A percentile compares a stretch with the other conserved stretches of the same genome.
phyloP scores from a whole-genome alignment of 176 grass and related monocot species.

The Hyparrhenia diplandra region DNA sequence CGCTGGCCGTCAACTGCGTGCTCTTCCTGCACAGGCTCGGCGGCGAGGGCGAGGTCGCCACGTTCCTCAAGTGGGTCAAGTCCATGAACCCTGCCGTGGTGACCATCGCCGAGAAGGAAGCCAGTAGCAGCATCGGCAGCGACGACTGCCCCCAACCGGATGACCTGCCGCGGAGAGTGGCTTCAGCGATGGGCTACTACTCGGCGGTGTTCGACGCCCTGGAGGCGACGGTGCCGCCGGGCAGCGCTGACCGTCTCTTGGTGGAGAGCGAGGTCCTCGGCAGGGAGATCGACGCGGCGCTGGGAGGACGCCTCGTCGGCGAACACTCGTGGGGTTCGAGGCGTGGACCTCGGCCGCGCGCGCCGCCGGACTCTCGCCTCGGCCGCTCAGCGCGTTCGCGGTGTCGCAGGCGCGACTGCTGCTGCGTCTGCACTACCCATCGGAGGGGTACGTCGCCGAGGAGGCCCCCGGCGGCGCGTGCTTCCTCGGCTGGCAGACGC shows the following conservation, averaged over 20 bases:
- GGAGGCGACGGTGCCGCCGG: slow-evolving; percentile 77
- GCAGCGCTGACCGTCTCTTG: slow-evolving; percentile 51
- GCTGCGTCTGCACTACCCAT: slow-evolving; percentile 87
- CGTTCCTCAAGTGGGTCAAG: slow-evolving; percentile 45
- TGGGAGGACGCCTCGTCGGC: too few relatives aligned
- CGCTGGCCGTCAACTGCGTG: slow-evolving; percentile 73
- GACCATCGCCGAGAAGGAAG: slow-evolving; percentile 74
- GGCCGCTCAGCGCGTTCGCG: slow-evolving; percentile 60
- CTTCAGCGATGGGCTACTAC: slow-evolving; percentile 69
- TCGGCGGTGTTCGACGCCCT: slow-evolving; percentile 78
- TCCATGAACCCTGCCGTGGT: slow-evolving; percentile 69
- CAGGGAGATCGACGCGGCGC: slow-evolving; percentile 53
- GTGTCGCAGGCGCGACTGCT: slow-evolving; percentile 75
- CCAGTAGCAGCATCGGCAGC: background rate
- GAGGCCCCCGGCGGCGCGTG: slow-evolving; percentile 52
- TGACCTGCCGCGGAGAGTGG: slow-evolving; percentile 26
- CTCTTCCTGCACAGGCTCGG: slow-evolving; percentile 57
- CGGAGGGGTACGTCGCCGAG: slow-evolving; percentile 72
- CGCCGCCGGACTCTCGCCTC: slow-evolving; percentile 46
- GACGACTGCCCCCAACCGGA: background rate
- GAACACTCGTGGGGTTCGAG: slow-evolving; percentile 33
- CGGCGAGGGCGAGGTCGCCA: slow-evolving; percentile 18
- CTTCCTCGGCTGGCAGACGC: slow-evolving; percentile 75
- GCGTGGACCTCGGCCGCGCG: slow-evolving; percentile 46
- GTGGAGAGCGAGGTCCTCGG: slow-evolving; percentile 74